Base-by-base conservation (phyloP, 208 protist species). In the Phytomonas sp. region DNA sequence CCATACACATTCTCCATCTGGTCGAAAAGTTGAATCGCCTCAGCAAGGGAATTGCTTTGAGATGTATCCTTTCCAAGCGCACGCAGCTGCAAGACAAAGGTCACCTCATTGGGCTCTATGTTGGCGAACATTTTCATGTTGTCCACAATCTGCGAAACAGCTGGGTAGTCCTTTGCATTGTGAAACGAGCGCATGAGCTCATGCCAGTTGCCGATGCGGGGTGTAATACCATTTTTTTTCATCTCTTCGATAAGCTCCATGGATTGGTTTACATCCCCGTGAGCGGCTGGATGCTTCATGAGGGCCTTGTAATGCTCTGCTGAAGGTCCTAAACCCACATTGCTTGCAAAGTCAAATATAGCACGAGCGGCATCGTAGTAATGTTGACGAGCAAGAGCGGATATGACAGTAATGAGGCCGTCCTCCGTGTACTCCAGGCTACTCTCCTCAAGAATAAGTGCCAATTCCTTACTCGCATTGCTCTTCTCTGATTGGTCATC, bases 121-220 rank as follows among this genome's bases (percentile, higher is more conserved):
- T 96, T 96, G 33, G 87, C 91, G 74, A 92, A 94, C 85, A 93
- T 92, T 68, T 94, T 96, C 91, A 96, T 96, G 74, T 96, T 92
- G 66, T 88, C 79, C 15, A 95, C 81, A 67, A 97, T 84, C 71
- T 91, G 82, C 64, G 82, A 75, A 8, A 95, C 89, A 31, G 89
- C 89, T 15, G 79, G 76, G 64, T 92, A 87, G 71, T 97, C 92
- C n/a, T 85, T 80, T n/a, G 82, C 83, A 37, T 85, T 72, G 72
- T 95, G 78, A 73, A 96, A 93, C 33, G 83, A 68, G 46, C 84
- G 77, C 76, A 97, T 95, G 20, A 97, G 80, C 70, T 94, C 89
- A 72, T 97, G 91, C 84, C 90, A 97, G 69, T 95, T 97, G 33
- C 90, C 86, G 56, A 96, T 92, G n/a, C 90, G 84, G 23, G 91